These are phyloP conservation scores for Rhodamnia rubescens DNA, from an alignment of 345 rosid genomes.

Conservation along the genomic window DNA sequence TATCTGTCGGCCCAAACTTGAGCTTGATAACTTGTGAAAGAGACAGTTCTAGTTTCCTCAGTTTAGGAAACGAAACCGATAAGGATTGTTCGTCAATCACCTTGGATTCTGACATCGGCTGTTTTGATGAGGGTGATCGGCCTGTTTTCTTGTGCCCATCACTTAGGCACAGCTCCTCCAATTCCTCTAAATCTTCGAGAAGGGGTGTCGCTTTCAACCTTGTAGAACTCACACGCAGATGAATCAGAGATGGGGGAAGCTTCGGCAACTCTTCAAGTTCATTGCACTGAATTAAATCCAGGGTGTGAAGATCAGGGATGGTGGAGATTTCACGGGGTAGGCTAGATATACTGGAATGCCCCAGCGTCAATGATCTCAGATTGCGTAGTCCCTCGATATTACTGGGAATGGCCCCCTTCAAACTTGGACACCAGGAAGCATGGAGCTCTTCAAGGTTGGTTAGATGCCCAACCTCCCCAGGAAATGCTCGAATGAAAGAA, in stretches of 20 bases:
- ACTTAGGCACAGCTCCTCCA: neutral
- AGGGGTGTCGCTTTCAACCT: neutral
- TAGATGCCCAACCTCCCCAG: neutral
- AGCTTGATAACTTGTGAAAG: neutral
- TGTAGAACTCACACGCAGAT: neutral
- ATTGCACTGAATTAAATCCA: neutral
- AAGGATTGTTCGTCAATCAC: neutral
- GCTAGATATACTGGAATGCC: neutral
- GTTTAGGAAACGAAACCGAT: neutral
- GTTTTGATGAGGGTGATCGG: neutral
- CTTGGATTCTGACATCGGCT: neutral
- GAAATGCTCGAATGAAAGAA: neutral
- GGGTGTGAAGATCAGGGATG: neutral
- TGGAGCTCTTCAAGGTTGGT: neutral
- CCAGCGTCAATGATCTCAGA: neutral
- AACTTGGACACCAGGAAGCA: neutral
- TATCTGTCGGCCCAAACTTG: neutral
- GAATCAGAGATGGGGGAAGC: neutral
- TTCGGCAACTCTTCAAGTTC: neutral
- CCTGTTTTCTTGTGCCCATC: neutral
- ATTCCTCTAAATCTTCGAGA: neutral
- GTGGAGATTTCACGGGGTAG: neutral
- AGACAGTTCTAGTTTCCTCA: neutral
- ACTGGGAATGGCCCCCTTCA: neutral
- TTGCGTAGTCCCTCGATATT: rapidly evolving